These are phyloP conservation scores for Solanum aculeatissimum DNA, from an alignment of 305 asterid genomes.

Conservation along the genomic window DNA sequence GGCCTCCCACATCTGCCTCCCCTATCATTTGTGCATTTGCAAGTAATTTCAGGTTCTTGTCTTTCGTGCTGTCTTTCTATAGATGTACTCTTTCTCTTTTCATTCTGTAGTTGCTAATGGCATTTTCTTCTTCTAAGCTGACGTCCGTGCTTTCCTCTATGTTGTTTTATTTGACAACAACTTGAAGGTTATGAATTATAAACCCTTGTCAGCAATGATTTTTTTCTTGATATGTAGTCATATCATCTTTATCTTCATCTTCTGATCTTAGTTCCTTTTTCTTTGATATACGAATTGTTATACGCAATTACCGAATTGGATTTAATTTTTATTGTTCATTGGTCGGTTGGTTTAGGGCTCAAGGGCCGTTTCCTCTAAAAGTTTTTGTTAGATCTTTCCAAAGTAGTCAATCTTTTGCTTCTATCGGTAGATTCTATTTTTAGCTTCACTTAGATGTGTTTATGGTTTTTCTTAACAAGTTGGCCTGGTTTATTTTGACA, in stretches of 20 bases:
- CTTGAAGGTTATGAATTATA: neutral
- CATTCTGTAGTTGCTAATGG: neutral
- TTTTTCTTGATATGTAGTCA: neutral
- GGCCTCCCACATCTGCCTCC: neutral
- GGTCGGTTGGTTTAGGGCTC: neutral
- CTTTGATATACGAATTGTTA: neutral
- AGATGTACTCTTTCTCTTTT: neutral
- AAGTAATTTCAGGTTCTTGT: neutral
- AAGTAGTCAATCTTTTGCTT: neutral
- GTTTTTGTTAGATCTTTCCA: neutral
- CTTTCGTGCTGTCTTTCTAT: neutral
- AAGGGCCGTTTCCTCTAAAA: neutral
- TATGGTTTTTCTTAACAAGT: neutral
- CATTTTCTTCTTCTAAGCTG: neutral
- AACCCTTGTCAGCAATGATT: neutral
- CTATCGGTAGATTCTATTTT: neutral
- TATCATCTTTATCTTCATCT: neutral
- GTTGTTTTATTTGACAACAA: neutral
- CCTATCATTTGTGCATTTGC: neutral
- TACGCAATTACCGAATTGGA: neutral
- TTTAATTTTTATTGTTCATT: neutral
- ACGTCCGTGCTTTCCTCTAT: neutral
- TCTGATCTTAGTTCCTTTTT: neutral
- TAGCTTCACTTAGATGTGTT: neutral
- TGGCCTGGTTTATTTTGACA: neutral